phyloP scores from a whole-genome alignment of 345 rosid species.

The Mercurialis annua region DNA sequence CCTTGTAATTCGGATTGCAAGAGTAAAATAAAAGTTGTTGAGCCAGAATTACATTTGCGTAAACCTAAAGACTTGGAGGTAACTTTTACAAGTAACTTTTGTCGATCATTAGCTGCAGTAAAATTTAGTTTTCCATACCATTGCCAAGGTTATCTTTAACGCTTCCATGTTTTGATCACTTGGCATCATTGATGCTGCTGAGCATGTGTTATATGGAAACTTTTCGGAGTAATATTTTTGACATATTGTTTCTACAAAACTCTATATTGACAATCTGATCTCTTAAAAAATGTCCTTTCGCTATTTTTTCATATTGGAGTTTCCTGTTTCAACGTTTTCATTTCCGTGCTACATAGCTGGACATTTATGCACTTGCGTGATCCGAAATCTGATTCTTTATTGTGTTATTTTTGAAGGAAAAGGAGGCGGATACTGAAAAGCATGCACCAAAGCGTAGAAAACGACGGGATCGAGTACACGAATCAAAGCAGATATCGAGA shows the following conservation, averaged over 20 bases:
- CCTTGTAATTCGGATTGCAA: constrained; percentile 70
- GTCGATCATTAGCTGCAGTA: background rate
- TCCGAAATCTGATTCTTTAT: constrained; percentile 8
- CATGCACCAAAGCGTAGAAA: constrained; percentile 58
- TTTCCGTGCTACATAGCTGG: too few relatives aligned
- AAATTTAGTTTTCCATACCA: background rate
- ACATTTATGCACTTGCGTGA: too few relatives aligned
- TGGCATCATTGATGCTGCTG: background rate
- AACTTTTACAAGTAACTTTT: constrained; percentile 8
- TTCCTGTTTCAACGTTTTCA: too few relatives aligned
- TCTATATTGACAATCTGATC: too few relatives aligned
- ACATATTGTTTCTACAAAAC: background rate
- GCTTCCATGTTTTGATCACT: background rate
- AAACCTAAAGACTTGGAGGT: constrained; percentile 65
- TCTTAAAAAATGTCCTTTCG: too few relatives aligned
- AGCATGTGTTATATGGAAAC: background rate
- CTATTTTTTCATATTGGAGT: too few relatives aligned
- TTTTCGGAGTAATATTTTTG: background rate
- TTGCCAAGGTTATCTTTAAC: background rate
- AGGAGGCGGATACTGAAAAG: constrained; percentile 43
- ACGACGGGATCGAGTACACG: constrained; percentile 54
- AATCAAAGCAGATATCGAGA: constrained; percentile 43
- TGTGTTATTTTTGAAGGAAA: constrained; percentile 41
- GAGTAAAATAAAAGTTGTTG: constrained; percentile 50
- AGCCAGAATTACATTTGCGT: constrained; percentile 60